Evolutionary conservation across 2,329 filamentous ascomycete species (phyloP), one percentile per base, ranked within the genome.

Genomic region (Botrytis galanthina): DNA sequence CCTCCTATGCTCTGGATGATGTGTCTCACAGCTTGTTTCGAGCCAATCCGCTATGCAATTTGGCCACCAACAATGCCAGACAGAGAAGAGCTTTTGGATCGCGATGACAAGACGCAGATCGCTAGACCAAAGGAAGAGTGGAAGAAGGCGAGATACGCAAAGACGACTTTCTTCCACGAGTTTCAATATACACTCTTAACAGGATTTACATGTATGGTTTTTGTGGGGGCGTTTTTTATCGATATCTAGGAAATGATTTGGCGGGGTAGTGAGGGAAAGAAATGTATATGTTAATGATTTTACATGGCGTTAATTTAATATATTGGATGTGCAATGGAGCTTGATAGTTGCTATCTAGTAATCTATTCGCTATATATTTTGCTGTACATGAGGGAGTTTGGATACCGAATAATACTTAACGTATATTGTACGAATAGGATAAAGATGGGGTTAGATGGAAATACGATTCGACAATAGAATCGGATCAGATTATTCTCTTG

Each of bases 31-130:
- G 82, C 85, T 0, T 81, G 82, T 7, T 76, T 68, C n/a, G 88
- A 85, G 0, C 89, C 89, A 0, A 84, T 91, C 63, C 83, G 84
- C 1, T 91, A 91, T 78, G 87, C 88, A 37, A 86, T 91, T 71
- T 86, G 87, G 75, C 89, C 89, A 0, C 89, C 89, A 0, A 81
- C 78, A 4, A 85, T 89, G 82, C 87, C 88, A 0, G 86, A 89
- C 46, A 85, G 89, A 26, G 86, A 90, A 78, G 84, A 88, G 9
- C 81, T 91, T 22, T 82, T 91, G 62, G 81, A 83, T 7, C 83
- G 88, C 16, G 88, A 91, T 77, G 80, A 83, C 46, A 86, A 87
- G 81, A 88, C 86, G 8, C 83, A 84, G 32, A 84, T 88, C n/a
- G 86, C 86, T 4, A 84, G 87, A 75, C 87, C 87, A 7, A 85